Evolutionary conservation across 148 eudicot species (phyloP), one percentile per base, ranked within the genome.

Genomic region (Spergularia marina): DNA sequence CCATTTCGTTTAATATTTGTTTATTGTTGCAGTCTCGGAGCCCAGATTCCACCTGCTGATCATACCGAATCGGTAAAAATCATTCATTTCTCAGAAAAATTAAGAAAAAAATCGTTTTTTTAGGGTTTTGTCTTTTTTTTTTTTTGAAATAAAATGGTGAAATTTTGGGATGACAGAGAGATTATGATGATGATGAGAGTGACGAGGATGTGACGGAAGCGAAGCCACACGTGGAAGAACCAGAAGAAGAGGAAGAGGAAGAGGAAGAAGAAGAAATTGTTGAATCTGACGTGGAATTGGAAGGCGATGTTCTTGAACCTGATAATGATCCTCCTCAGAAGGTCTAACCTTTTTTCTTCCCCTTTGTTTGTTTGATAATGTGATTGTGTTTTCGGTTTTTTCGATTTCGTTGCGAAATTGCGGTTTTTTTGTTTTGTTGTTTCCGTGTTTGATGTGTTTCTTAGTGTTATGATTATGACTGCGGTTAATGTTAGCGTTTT

Each of bases 271-370:
- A 81, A 0, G 97, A 91, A 72, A 87, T 94, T 58, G 79, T 92
- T 65, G 97, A 94, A 80, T 94, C 98, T 70, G 97, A 94, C 71
- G 73, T 92, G 61, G 98, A 94, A 83, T 82, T 94, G 40, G 97
- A 94, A 75, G 91, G 97, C 65, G 96, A 94, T 18, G 80, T 73
- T 53, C 89, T 94, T 70, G 96, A 92, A 77, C 98, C 98, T 75
- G 98, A 94, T 68, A 82, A 88, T 76, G 97, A 94, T 81, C 92
- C 90, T 78, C 97, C 96, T 9, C 92, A 90, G 47, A 88, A 92
- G 96, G 97, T 94, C 41, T 15, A 10, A 58, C 63, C 30, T 44
- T 65, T 53, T 16, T 21, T 47, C 1, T 13, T 63, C 20, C 5
- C 7, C 54, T 14, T 10, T 63, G 55, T 63, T 5, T 53, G 15